phyloP scores from a whole-genome alignment of 1,139 yeast species.

The Debaryomycetaceae sp. region DNA sequence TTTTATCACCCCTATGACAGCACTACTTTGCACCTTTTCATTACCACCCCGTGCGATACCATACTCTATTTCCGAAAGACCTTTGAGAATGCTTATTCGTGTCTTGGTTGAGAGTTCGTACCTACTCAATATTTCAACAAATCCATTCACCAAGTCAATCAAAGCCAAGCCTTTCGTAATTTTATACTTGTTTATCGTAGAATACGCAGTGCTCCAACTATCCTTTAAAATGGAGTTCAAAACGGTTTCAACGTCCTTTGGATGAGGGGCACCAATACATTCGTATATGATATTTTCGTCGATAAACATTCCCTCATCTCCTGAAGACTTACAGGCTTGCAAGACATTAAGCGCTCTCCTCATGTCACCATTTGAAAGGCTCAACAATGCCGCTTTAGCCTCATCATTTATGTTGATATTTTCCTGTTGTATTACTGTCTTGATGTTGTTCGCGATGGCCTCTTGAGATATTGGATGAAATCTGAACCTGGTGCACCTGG shows the following conservation, averaged over 20 bases:
- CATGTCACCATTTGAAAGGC: constrained; percentile 89
- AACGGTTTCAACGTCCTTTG: constrained; percentile 73
- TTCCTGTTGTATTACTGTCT: constrained; percentile 68
- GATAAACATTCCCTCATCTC: constrained; percentile 48
- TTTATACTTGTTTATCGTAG: constrained; percentile 62
- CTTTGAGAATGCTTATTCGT: constrained; percentile 60
- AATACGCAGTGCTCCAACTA: constrained; percentile 80
- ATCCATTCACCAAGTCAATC: constrained; percentile 76
- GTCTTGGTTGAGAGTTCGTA: constrained; percentile 64
- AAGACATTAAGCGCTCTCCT: constrained; percentile 89
- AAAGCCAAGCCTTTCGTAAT: constrained; percentile 80
- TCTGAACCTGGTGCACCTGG: constrained; percentile 93
- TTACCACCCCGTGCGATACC: constrained; percentile 90
- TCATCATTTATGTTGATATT: constrained; percentile 51
- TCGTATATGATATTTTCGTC: constrained; percentile 78
- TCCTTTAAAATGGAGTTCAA: constrained; percentile 76
- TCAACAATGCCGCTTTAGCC: constrained; percentile 66
- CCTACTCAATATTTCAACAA: constrained; percentile 63
- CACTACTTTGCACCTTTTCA: constrained; percentile 86
- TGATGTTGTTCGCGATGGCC: constrained; percentile 66
- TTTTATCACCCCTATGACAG: constrained; percentile 84
- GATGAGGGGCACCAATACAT: constrained; percentile 95
- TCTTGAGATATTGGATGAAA: constrained; percentile 74
- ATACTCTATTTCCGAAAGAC: constrained; percentile 84
- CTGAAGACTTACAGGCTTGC: constrained; percentile 90